Evolutionary conservation across 2,329 filamentous ascomycete genomes (phyloP).

Genomic region (Coleophoma crateriformis): DNA sequence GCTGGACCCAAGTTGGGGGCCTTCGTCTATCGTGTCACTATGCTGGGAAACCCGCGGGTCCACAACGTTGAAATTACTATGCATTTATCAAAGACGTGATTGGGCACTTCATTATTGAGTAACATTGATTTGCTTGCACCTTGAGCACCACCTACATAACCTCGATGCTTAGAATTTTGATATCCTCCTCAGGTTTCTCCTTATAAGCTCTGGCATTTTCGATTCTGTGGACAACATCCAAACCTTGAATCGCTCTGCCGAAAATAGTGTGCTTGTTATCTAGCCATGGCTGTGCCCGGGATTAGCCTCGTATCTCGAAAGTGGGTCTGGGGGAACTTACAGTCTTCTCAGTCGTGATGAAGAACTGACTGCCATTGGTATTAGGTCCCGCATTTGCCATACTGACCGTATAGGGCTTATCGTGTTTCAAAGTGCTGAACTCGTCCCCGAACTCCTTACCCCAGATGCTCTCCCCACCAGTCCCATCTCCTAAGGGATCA

Average conservation of each 20-base stretch:
- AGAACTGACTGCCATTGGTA: slow-evolving; percentile 96
- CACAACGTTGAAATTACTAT: no score
- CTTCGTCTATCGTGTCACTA: no score
- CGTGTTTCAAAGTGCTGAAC: slow-evolving; percentile 84
- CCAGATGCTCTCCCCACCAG: slow-evolving; percentile 89
- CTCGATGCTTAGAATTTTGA: slow-evolving; percentile 88
- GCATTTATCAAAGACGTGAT: no score
- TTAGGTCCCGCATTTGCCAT: slow-evolving; percentile 98
- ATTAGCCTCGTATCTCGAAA: slow-evolving; percentile 9
- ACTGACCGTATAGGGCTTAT: slow-evolving; percentile 92
- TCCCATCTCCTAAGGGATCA: slow-evolving; percentile 83
- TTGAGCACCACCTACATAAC: slow-evolving; percentile 19
- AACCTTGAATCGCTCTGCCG: slow-evolving; percentile 78
- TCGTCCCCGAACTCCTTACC: slow-evolving; percentile 90
- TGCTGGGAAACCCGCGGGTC: no score
- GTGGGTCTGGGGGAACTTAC: slow-evolving; percentile 39
- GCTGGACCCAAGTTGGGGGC: no score
- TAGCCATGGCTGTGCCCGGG: slow-evolving; percentile 64
- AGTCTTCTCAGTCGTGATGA: slow-evolving; percentile 96
- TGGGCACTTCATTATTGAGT: no score
- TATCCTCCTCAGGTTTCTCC: slow-evolving; percentile 94
- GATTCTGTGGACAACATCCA: slow-evolving; percentile 94
- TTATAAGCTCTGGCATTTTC: slow-evolving; percentile 82
- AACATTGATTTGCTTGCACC: no score
- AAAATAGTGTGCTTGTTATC: slow-evolving; percentile 97